phyloP scores from a whole-genome alignment of 306 rosid species.

The Ziziphus jujuba region DNA sequence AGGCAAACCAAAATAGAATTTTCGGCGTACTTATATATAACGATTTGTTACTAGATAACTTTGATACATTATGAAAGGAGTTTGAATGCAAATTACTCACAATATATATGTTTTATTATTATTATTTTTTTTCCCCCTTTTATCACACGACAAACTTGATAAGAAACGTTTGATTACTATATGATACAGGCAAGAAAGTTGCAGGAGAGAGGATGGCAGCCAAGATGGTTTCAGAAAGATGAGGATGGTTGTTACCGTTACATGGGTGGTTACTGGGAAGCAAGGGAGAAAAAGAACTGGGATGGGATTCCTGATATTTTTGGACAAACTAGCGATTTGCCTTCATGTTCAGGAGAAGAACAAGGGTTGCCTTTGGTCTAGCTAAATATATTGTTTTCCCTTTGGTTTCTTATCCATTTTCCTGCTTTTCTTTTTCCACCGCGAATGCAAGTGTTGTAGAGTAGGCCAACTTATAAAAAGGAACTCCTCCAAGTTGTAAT shows the following conservation, averaged over 20 bases:
- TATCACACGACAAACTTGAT: constrained; percentile 6
- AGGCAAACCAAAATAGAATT: background rate
- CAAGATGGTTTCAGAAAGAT: constrained; percentile 86
- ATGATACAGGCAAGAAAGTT: constrained; percentile 81
- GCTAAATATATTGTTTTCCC: constrained; percentile 4
- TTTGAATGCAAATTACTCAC: constrained; percentile 1
- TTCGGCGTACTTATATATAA: too few species aligned
- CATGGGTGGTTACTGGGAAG: constrained; percentile 91
- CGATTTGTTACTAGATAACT: background rate
- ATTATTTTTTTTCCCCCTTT: background rate
- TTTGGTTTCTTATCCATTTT: background rate
- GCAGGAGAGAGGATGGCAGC: constrained; percentile 99
- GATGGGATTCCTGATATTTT: constrained; percentile 79
- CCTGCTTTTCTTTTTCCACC: constrained; percentile 22
- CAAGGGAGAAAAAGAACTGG: constrained; percentile 73
- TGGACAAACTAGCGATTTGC: constrained; percentile 64
- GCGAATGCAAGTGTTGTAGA: constrained; percentile 29
- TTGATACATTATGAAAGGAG: background rate
- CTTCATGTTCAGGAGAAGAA: constrained; percentile 66
- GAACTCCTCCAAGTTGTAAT: constrained; percentile 14
- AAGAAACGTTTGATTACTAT: constrained; percentile 14
- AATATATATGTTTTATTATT: background rate
- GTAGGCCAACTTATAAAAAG: constrained; percentile 34
- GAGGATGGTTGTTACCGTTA: constrained; percentile 89
- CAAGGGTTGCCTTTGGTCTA: background rate